These are phyloP conservation scores for Auriscalpium orientale DNA, from an alignment of 768 basidiomycete species.

Conservation along the genomic window DNA sequence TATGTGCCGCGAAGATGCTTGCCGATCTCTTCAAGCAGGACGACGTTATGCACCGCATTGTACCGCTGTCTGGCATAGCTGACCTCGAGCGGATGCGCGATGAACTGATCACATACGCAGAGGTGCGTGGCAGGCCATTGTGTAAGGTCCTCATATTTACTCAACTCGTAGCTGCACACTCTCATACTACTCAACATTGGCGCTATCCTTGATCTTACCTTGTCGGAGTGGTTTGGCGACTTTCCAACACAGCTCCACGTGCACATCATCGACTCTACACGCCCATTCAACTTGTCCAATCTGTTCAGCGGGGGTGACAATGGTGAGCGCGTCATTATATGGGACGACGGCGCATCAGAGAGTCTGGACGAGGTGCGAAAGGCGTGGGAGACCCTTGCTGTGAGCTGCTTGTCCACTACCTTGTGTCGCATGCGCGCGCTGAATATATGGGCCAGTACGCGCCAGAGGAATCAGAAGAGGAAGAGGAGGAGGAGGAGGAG, in stretches of 20 bases:
- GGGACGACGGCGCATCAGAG: conserved; percentile 86
- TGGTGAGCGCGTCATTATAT: conserved; percentile 72
- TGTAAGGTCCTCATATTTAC: neutral
- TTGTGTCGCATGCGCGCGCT: neutral
- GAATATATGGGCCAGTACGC: conserved; percentile 47
- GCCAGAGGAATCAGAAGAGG: conserved; percentile 66
- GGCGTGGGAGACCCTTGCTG: conserved; percentile 81
- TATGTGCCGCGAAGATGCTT: conserved; percentile 88
- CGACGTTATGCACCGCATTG: conserved; percentile 84
- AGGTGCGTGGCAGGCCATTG: conserved; percentile 38
- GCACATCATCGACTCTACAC: conserved; percentile 91
- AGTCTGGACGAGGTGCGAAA: conserved; percentile 61
- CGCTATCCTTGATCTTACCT: conserved; percentile 74
- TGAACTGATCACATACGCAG: conserved; percentile 56
- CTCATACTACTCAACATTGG: conserved; percentile 92
- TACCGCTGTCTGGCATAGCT: conserved; percentile 80
- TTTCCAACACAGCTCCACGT: conserved; percentile 57
- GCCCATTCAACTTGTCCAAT: conserved; percentile 84
- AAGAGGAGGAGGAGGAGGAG: conserved; percentile 44
- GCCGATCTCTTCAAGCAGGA: conserved; percentile 87
- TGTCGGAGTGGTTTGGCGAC: conserved; percentile 68
- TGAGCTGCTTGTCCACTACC: conserved; percentile 26
- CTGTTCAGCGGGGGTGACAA: conserved; percentile 68
- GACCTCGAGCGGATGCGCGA: conserved; percentile 63
- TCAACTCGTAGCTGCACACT: conserved; percentile 59